A percentile compares a stretch with the other conserved stretches of the same genome.
Evolutionary conservation across 352 stramenopile species (phyloP).

Genomic region (Globisporangium alternatum): DNA sequence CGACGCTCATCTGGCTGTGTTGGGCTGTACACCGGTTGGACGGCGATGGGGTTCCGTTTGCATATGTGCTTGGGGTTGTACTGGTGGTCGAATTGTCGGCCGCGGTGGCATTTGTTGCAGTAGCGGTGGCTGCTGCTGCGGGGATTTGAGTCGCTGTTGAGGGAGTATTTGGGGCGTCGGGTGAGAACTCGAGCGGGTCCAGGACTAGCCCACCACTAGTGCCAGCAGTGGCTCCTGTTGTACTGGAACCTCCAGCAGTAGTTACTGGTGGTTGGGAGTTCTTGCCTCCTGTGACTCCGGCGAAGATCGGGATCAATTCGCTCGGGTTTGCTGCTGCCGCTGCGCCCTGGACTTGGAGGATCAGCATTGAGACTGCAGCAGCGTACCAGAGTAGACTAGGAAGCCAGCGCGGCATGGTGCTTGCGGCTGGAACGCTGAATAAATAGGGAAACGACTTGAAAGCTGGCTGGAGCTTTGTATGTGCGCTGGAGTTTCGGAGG

Average conservation of each 20-base stretch:
- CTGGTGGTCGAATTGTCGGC: neutral
- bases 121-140: neutral
- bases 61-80: neutral
- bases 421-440: neutral
- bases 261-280: neutral
- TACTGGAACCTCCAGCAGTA: neutral
- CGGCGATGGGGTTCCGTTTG: neutral
- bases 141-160: neutral
- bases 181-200: slow-evolving; percentile 6
- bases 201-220: neutral
- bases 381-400: slow-evolving; percentile 1
- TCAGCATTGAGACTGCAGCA: neutral
- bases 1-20: slow-evolving; percentile 12
- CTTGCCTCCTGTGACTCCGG: neutral
- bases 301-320: slow-evolving; percentile 3
- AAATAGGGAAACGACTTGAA: neutral
- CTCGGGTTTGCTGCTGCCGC: neutral
- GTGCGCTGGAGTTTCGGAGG: too few species aligned
- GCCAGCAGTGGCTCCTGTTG: neutral
- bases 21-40: neutral
- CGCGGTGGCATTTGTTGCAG: neutral
- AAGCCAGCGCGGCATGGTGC: slow-evolving; percentile 1
- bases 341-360: neutral
- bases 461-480: neutral
- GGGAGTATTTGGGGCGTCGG: neutral